Conservation (phyloP, 1,284 basidiomycete genomes). For the Psilocybe mexicana region DNA sequence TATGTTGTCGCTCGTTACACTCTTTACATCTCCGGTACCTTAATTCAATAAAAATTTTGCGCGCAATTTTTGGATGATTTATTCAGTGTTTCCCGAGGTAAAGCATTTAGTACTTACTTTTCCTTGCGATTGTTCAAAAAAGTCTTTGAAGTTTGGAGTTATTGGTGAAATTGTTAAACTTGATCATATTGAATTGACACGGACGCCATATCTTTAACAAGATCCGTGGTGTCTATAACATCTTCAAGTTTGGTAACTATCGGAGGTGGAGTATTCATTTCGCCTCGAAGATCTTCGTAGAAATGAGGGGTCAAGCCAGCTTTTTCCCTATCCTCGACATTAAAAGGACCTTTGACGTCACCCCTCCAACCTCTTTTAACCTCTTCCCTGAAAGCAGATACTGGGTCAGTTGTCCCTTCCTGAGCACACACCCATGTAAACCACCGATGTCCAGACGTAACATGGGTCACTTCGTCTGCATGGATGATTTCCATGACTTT, state of each 20-base stretch:
- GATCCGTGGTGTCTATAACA: not conserved
- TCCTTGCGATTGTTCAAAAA: too few relatives aligned
- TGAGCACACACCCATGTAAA: slow-evolving; percentile 77
- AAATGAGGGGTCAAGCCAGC: slow-evolving; percentile 75
- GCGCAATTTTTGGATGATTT: not conserved
- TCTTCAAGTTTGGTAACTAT: not conserved
- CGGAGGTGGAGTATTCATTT: slow-evolving; percentile 35
- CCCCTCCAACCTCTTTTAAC: slow-evolving; percentile 77
- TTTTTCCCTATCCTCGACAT: slow-evolving; percentile 71
- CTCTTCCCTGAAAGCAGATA: slow-evolving; percentile 73
- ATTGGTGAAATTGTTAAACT: not conserved
- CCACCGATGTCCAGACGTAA: slow-evolving; percentile 84
- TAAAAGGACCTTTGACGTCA: slow-evolving; percentile 85
- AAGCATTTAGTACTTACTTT: too few relatives aligned
- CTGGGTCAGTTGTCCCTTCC: slow-evolving; percentile 62
- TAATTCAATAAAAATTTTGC: slow-evolving; percentile 7
- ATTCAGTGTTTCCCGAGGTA: too few relatives aligned
- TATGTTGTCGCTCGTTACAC: not conserved
- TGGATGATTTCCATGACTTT: slow-evolving; percentile 77
- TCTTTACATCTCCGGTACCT: not conserved
- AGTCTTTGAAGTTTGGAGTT: too few relatives aligned
- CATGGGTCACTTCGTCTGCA: slow-evolving; percentile 84
- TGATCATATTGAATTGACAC: slow-evolving; percentile 26
- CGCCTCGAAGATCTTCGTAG: slow-evolving; percentile 73
- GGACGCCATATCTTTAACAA: slow-evolving; percentile 21